phyloP scores from a whole-genome alignment of 1,284 basidiomycete species.

The Apiotrichum mycotoxinovorans region DNA sequence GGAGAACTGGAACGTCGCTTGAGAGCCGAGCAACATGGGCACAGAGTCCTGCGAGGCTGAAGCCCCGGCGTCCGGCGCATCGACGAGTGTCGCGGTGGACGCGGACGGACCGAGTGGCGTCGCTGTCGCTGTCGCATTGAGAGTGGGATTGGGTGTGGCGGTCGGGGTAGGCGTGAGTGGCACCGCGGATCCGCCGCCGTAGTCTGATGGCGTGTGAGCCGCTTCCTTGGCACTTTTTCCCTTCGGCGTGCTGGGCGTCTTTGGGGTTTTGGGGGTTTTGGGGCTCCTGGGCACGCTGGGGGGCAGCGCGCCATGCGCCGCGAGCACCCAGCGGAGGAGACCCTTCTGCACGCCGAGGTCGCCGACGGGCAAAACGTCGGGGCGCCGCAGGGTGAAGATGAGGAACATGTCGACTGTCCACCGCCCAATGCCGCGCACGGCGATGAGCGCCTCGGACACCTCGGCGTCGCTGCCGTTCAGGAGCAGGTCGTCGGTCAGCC shows the following conservation, averaged over 20 bases:
- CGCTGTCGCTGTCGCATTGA: not conserved
- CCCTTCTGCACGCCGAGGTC: constrained; percentile 80
- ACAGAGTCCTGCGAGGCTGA: too few relatives aligned
- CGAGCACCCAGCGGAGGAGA: constrained; percentile 67
- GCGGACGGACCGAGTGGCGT: not conserved
- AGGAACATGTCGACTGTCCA: constrained; percentile 79
- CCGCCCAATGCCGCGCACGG: constrained; percentile 72
- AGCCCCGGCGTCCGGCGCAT: too few relatives aligned
- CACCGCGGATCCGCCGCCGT: not conserved
- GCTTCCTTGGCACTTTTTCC: not conserved
- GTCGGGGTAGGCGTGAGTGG: not conserved
- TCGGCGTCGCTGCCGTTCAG: constrained; percentile 68
- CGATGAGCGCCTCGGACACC: constrained; percentile 67
- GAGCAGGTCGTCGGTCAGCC: constrained; percentile 68
- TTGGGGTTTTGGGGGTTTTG: constrained; percentile 52
- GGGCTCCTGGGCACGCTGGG: constrained; percentile 16
- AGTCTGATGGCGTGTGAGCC: constrained; percentile 1
- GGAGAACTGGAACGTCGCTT: too few relatives aligned
- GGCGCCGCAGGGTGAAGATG: constrained; percentile 76
- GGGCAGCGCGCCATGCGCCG: constrained; percentile 55
- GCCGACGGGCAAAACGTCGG: constrained; percentile 75
- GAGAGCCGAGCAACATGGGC: too few relatives aligned
- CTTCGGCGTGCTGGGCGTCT: constrained; percentile 41
- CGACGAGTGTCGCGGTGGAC: not conserved
- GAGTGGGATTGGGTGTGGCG: not conserved